Evolutionary conservation across 306 rosid species (phyloP).

Genomic region (Cercis canadensis): DNA sequence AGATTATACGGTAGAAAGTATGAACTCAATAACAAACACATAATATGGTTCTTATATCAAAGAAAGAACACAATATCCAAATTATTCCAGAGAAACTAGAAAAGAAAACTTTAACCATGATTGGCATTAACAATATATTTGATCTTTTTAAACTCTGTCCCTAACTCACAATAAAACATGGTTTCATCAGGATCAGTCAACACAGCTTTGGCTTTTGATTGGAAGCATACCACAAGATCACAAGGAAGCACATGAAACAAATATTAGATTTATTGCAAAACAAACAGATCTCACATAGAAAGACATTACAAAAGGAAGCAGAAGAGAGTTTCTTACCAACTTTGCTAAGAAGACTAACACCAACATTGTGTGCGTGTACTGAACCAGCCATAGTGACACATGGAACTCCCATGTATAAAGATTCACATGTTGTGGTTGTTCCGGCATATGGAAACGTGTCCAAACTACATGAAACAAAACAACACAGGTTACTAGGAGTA

Average conservation of each 20-base stretch:
- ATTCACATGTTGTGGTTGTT: constrained; percentile 96
- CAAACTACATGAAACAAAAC: constrained; percentile 64
- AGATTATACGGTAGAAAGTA: neutral
- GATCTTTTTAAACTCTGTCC: neutral
- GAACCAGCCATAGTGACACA: constrained; percentile 99
- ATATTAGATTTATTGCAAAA: neutral
- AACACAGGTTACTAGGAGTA: constrained; percentile 30
- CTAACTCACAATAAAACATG: neutral
- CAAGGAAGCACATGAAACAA: constrained; percentile 27
- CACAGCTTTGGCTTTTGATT: constrained; percentile 19
- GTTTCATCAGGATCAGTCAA: neutral
- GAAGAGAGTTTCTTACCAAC: constrained; percentile 78
- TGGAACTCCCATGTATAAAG: constrained; percentile 98
- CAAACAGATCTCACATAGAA: constrained; percentile 16
- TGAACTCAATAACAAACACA: neutral
- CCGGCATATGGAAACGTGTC: constrained; percentile 99
- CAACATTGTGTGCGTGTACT: constrained; percentile 97
- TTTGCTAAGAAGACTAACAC: constrained; percentile 94
- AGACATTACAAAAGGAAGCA: constrained; percentile 4
- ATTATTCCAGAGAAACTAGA: neutral
- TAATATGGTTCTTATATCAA: neutral
- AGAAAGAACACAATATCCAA: neutral
- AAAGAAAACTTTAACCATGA: neutral
- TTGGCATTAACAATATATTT: neutral
- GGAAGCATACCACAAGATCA: constrained; percentile 27